Conservation (phyloP, 345 rosid genomes). For the Anacardium occidentale region DNA sequence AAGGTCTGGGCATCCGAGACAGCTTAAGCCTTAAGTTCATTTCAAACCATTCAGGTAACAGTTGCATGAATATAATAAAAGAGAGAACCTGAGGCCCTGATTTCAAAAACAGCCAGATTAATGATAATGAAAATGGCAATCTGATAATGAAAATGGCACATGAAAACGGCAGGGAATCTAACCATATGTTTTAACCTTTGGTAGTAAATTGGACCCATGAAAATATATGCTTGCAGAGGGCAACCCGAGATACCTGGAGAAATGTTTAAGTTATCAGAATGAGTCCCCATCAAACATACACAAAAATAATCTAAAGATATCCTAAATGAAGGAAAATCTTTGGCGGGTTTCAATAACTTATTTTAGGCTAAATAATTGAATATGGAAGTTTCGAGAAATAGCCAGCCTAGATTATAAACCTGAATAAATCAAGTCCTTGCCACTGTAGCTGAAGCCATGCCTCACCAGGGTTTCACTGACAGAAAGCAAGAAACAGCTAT, state of each 20-base stretch:
- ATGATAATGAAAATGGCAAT: not conserved
- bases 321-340: not conserved
- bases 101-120: not conserved
- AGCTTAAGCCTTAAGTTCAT: not conserved
- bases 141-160: not conserved
- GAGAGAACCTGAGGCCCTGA: not conserved
- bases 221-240: constrained; percentile 84
- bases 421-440: constrained; percentile 91
- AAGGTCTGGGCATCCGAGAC: not conserved
- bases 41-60: too few relatives aligned
- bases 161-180: constrained; percentile 27
- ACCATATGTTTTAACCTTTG: constrained; percentile 98
- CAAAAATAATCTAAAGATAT: not conserved
- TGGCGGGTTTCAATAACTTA: constrained; percentile 11
- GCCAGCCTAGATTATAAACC: constrained; percentile 37
- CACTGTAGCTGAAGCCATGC: constrained; percentile 81
- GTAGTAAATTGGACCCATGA: constrained; percentile 98
- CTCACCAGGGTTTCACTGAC: constrained; percentile 73
- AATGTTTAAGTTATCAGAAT: constrained; percentile 27
- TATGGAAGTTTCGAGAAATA: not conserved
- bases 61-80: not conserved
- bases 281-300: not conserved
- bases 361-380: not conserved
- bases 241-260: constrained; percentile 78
- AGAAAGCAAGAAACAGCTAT: constrained; percentile 14